phyloP scores from a whole-genome alignment of 179 eudicot genomes.

The Gypsophila paniculata region DNA sequence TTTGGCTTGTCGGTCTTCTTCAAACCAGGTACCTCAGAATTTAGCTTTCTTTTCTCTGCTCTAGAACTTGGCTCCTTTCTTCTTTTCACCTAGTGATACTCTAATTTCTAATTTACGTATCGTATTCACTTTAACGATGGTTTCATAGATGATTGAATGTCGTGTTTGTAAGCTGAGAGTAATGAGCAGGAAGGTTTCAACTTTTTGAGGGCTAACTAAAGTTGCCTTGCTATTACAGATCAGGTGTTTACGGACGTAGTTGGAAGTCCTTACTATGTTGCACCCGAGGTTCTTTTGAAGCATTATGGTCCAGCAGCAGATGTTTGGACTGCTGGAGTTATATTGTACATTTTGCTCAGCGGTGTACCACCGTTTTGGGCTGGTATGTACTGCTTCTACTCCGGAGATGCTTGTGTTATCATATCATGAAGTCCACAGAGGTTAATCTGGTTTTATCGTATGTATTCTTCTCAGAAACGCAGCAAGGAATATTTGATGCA shows the following conservation, averaged over 20 bases:
- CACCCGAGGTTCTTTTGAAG: constrained; percentile 87
- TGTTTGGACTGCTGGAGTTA: constrained; percentile 94
- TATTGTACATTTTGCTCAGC: constrained; percentile 72
- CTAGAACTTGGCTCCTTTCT: neutral
- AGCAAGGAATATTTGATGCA: constrained; percentile 90
- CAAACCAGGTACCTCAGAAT: constrained; percentile 58
- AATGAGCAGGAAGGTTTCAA: neutral
- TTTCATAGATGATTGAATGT: neutral
- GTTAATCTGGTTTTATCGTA: neutral
- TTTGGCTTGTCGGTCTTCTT: constrained; percentile 86
- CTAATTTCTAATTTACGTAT: too few relatives aligned
- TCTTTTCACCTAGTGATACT: neutral
- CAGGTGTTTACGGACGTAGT: constrained; percentile 78
- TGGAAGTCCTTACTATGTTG: constrained; percentile 91
- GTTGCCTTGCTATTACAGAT: constrained; percentile 41
- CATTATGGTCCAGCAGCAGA: constrained; percentile 86
- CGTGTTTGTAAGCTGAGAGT: neutral
- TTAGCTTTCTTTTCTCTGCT: neutral
- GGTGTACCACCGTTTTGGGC: constrained; percentile 96
- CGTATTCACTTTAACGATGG: neutral
- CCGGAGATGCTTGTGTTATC: neutral
- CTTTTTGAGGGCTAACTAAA: neutral
- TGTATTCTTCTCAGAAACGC: constrained; percentile 56
- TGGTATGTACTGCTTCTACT: constrained; percentile 36
- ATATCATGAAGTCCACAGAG: neutral